Base-by-base conservation (phyloP, 768 basidiomycete species). In the Suillus brevipes region DNA sequence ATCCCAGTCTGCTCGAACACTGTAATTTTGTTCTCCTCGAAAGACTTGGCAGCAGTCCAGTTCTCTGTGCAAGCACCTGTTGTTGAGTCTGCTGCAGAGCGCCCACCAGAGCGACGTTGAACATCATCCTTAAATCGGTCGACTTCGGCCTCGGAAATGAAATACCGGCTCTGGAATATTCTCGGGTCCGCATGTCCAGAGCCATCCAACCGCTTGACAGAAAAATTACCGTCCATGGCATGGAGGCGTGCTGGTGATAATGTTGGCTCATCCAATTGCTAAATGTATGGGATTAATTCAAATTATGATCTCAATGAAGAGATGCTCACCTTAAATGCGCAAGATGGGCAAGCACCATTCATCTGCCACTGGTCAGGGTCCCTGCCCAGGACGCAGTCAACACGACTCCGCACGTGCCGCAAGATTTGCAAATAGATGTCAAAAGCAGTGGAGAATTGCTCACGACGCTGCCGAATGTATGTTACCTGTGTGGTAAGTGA, bases 221-320 rank as follows among this genome's bases (percentile, higher is more conserved):
- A 28, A 28, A 28, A 28, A 28, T 28, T 28, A 28, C 28, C 28
- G 3, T 28, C 78, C 56, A 78, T 68, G 18, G 68, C 69, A 23
- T 69, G 34, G 43, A 82, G 65, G 3, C 72, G 20, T 1, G 67
- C 38, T 36, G 71, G 75, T 3, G 36, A 14, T 2, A 81, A 70
- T 1, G 63, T 31, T 0, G 72, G 71, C 59, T 82, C 78, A 25
- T 69, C 28, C 28, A 28, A 28, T 28, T 28, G 28, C 28, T 28
- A 28, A 28, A 28, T 28, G 28, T 28, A 28, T 3, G 28, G 28
- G 28, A 28, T 28, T 28, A 28, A 28, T 28, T 28, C 28, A 28
- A 28, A 28, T 28, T 28, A 28, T 28, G 28, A 28, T 28, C 28
- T 28, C 28, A 28, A 28, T 28, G 28, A 28, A 28, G 28, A 28